Evolutionary conservation across 2,329 filamentous ascomycete genomes (phyloP), one percentile per base, ranked within the genome.

Genomic region (Gliomastix tumulicola): DNA sequence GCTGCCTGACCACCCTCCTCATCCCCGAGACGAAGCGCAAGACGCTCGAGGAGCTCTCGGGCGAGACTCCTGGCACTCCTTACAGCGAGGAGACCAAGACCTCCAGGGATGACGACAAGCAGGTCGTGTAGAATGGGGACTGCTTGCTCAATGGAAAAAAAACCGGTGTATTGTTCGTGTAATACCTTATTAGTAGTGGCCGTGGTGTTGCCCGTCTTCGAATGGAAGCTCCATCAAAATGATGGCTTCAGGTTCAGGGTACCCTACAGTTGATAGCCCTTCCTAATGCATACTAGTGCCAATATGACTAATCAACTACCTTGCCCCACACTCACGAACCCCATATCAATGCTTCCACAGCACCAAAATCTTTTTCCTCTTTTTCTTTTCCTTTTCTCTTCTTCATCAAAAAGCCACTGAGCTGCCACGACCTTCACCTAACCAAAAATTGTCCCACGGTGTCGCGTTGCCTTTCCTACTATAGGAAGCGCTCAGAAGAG

Each of bases 11-110:
- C 30, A 80, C 67, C 47, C 47, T 94, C 50, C 96, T 88, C 74
- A 80, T 97, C 22, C 90, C 90, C n/a, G 90, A 97, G 58, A 97
- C 90, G 50, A 96, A 83, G 65, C 68, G 80, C 40, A 81, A 80
- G 69, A 84, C 82, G 2, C 71, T 89, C 21, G 84, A 85, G 55
- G 70, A 79, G 55, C 65, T 85, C 10, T 51, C 48, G 8, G 56
- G 56, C 19, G 58, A 61, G 44, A 54, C 41, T n/a, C 15, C 15
- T 23, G n/a, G n/a, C 19, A 5, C 28, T 23, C 9, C 10, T 9
- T 9, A 9, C 11, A 16, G 25, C 25, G 10, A n/a, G 25, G 10
- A n/a, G 25, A 28, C 25, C 25, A 28, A 28, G 3, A 4, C 3
- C 2, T n/a, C 17, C 11, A 28, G 17, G 7, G 17, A 28, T 9